Conservation (phyloP, 208 protist species). For the Wallacemonas sp. region DNA sequence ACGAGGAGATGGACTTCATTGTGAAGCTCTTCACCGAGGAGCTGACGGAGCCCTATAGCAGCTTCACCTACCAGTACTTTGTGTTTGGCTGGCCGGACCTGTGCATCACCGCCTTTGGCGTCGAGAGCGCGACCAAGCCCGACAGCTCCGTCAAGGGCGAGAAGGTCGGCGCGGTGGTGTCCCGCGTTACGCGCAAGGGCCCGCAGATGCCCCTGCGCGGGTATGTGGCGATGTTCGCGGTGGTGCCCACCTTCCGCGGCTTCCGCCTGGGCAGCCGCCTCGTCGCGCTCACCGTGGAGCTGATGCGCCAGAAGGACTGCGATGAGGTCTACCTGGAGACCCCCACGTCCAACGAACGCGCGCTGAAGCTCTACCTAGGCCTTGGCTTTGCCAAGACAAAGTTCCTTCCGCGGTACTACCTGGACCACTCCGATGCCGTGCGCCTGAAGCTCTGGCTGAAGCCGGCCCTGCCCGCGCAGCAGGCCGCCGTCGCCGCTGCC, state of each 20-base stretch:
- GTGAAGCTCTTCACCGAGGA: slow-evolving; percentile 94
- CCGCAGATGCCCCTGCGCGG: slow-evolving; percentile 76
- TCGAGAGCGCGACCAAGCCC: slow-evolving; percentile 55
- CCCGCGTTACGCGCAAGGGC: slow-evolving; percentile 75
- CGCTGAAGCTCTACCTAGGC: slow-evolving; percentile 94
- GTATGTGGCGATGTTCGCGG: slow-evolving; percentile 99
- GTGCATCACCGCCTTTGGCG: slow-evolving; percentile 86
- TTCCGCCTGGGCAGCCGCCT: slow-evolving; percentile 91
- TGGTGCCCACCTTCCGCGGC: slow-evolving; percentile 91
- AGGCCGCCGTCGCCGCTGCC: not conserved
- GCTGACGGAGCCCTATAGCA: slow-evolving; percentile 98
- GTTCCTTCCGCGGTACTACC: slow-evolving; percentile 90
- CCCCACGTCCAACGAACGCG: slow-evolving; percentile 90
- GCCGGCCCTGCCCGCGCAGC: slow-evolving; percentile 32
- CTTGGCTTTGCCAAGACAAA: slow-evolving; percentile 96
- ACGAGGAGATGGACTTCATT: slow-evolving; percentile 89
- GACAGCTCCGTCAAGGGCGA: slow-evolving; percentile 61
- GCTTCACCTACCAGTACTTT: slow-evolving; percentile 99
- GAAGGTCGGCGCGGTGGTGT: slow-evolving; percentile 92
- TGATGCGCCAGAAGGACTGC: slow-evolving; percentile 93
- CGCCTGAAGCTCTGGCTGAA: slow-evolving; percentile 94
- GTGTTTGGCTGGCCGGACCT: slow-evolving; percentile 97
- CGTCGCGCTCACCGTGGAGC: slow-evolving; percentile 87
- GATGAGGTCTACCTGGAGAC: slow-evolving; percentile 96
- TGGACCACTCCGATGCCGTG: slow-evolving; percentile 94